These are phyloP conservation scores for Pythium folliculosum DNA, from an alignment of 352 stramenopile species.

Conservation along the genomic window DNA sequence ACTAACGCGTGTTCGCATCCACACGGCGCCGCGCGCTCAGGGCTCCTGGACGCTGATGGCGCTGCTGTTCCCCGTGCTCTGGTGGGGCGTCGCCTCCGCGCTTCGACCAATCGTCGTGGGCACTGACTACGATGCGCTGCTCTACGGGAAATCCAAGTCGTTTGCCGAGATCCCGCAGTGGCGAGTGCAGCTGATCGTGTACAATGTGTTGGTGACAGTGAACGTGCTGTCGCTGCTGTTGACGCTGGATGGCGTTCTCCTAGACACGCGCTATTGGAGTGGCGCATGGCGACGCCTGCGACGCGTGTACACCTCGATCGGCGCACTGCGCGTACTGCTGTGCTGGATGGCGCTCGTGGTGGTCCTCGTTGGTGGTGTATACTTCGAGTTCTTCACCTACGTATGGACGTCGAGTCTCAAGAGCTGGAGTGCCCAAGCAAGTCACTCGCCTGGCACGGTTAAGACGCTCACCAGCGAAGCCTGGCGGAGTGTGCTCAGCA, in stretches of 20 bases:
- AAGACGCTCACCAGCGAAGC: constrained; percentile 22
- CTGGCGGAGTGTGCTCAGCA: constrained; percentile 21
- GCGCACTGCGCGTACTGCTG: constrained; percentile 1
- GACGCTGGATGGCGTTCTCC: constrained; percentile 35
- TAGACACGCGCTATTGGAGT: constrained; percentile 31
- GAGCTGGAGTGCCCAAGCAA: constrained; percentile 18
- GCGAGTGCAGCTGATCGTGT: constrained; percentile 36
- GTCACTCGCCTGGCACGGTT: constrained; percentile 6
- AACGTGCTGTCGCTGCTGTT: constrained; percentile 42
- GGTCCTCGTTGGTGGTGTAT: constrained; percentile 34
- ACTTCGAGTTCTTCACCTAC: constrained; percentile 22
- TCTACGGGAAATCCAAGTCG: constrained; percentile 18
- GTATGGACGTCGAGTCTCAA: constrained; percentile 5
- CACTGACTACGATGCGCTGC: constrained; percentile 18
- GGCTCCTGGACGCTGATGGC: constrained; percentile 62
- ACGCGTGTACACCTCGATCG: constrained; percentile 4
- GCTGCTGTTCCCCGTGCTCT: constrained; percentile 40
- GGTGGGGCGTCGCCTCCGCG: constrained; percentile 26
- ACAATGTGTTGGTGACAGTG: constrained; percentile 39
- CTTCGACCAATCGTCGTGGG: constrained; percentile 15
- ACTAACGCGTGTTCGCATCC: constrained; percentile 21
- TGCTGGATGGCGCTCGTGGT: constrained; percentile 26
- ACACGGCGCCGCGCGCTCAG: constrained; percentile 30
- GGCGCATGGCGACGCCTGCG: constrained; percentile 34
- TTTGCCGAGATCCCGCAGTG: constrained; percentile 32